Percentiles rank a stretch among this genome's conserved stretches.
Evolutionary conservation across 768 basidiomycete genomes (phyloP).

Genomic region (Fistulinella prunicolor): DNA sequence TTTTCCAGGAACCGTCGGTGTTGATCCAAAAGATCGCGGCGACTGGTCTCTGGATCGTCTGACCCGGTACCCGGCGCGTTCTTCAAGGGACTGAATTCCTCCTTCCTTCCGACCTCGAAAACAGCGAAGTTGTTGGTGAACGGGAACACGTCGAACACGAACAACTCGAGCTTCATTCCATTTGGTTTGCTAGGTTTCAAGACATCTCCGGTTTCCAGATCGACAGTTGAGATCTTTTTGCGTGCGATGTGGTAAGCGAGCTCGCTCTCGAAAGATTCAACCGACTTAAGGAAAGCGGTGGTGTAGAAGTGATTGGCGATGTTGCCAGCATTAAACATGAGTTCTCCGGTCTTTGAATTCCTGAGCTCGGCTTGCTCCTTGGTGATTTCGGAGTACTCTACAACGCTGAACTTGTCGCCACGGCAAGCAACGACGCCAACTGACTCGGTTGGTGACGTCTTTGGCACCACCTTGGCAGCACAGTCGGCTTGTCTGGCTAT

Average conservation of each 20-base stretch:
- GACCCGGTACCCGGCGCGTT: conserved; percentile 92
- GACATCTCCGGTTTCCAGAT: conserved; percentile 59
- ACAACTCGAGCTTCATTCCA: conserved; percentile 98
- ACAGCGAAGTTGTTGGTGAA: conserved; percentile 81
- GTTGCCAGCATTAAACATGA: conserved; percentile 92
- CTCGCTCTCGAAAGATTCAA: conserved; percentile 78
- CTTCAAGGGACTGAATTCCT: conserved; percentile 97
- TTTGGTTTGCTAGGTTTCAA: conserved; percentile 90
- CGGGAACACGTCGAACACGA: conserved; percentile 99
- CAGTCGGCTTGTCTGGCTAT: conserved; percentile 86
- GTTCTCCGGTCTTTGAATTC: conserved; percentile 64
- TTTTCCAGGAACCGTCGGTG: conserved; percentile 79
- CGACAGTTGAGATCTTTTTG: conserved; percentile 91
- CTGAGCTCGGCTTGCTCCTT: conserved; percentile 81
- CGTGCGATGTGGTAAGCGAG: conserved; percentile 97
- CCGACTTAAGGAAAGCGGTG: conserved; percentile 71
- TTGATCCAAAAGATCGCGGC: conserved; percentile 84
- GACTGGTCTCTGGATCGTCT: conserved; percentile 89
- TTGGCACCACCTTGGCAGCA: conserved; percentile 95
- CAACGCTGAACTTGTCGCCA: conserved; percentile 83
- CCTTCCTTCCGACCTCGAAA: conserved; percentile 80
- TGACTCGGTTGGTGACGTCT: conserved; percentile 79
- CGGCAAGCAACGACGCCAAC: conserved; percentile 92
- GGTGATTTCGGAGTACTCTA: conserved; percentile 97
- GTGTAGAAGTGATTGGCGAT: conserved; percentile 99